Base-by-base conservation (phyloP, 139 green algal species). In the Picochlorum sp. region DNA sequence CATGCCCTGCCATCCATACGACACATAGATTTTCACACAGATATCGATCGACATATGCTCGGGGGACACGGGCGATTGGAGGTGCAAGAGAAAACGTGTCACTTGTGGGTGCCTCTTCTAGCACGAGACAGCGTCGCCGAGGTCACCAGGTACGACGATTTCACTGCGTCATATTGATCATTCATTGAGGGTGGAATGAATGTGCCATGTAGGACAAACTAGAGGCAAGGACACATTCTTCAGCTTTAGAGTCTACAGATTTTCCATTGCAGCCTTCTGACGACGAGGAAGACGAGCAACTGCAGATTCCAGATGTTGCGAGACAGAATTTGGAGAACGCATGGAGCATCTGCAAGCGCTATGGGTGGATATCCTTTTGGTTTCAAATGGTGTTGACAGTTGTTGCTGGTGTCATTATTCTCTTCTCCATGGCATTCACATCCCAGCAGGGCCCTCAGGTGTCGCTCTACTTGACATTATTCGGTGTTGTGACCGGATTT, bases 351-450 rank as follows among this genome's bases (percentile, higher is more conserved):
- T 78, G 67, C 63, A 49, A 66, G 38, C 75, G 78, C 4, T 89
- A 85, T 49, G 89, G 89, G 9, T 96, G 89, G 89, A 69, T 94
- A 31, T 80, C 75, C 60, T 98, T 99, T 70, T 99, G 94, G 94
- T 74, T 82, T 23, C 94, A 99, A 82, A 80, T 99, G 16, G 80
- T 88, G 1, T 78, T 97, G 41, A 90, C 77, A 31, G 76, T 91
- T 1, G 83, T 97, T 16, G 90, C 88, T 18, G 83, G 80, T 3
- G 79, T 95, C 59, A 95, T 99, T 44, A 73, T 97, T 28, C 75
- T 97, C 16, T 99, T 99, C 80, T 96, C 86, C 16, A 81, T 95
- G 2, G 88, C 88, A 13, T 96, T 96, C 73, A 95, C 88, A 2
- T 86, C 86, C 1, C 77, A 92, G 77, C 88, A 74, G 44, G 84